Evolutionary conservation across 441 rosid genomes (phyloP), one percentile per base, ranked within the genome.

Genomic region (Manihot esculenta): DNA sequence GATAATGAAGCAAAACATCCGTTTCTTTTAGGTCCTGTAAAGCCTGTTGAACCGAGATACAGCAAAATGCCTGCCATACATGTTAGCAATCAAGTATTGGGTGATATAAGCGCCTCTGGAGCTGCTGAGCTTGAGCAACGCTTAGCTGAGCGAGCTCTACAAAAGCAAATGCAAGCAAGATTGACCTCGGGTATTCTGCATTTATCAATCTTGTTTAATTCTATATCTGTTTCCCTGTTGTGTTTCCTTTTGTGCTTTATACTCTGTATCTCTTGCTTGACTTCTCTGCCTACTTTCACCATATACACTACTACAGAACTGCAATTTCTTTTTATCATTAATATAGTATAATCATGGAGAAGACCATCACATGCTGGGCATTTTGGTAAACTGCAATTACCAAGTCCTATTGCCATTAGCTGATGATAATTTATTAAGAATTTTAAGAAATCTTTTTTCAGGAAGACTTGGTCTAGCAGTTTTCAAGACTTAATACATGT

Each of bases 81-180:
- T n/a, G 41, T 56, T 41, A 24, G 26, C 21, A 63, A 42, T 61
- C 69, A 49, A 41, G 72, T 70, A 57, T 41, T 12, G 6, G 67
- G 20, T 62, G 72, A 62, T 45, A 26, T 10, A 17, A 63, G 44
- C 51, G 59, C 73, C 21, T 26, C 62, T 45, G 64, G 62, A 54
- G 66, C 73, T 56, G 42, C 78, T 48, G 78, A 78, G 13, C 78
- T 76, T 54, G 81, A 74, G 53, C 53, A 68, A 71, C 42, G 56
- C 14, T 68, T 74, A 38, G 74, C 78, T 49, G 72, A 78, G 56
- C 76, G 71, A 42, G 73, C 75, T 67, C 54, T 72, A 48, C 57
- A 3, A 38, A 74, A 64, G 73, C 76, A 71, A 54, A 66, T 68
- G 56, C 76, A 71, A 50, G 21, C 67, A 61, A 71, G 73, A 67